Evolutionary conservation across 139 green algal genomes (phyloP).

Genomic region (Micromonas pusilla): DNA sequence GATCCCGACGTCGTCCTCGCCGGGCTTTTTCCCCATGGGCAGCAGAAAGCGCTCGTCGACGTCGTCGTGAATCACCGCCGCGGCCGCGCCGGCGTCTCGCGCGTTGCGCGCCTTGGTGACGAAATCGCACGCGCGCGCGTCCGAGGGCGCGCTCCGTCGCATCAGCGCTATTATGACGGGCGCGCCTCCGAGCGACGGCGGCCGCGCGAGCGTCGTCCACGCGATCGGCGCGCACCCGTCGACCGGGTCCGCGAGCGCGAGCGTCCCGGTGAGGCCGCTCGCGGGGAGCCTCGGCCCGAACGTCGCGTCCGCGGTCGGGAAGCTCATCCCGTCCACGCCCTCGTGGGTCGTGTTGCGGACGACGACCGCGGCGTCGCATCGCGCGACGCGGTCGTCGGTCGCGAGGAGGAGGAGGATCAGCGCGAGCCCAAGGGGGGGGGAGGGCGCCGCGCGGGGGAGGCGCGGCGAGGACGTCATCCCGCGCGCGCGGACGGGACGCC

Average conservation of each 20-base stretch:
- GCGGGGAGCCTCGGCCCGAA: not conserved
- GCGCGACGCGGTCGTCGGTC: no score
- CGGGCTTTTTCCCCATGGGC: not conserved
- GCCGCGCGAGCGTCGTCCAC: not conserved
- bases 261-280: not conserved
- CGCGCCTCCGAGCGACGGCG: no score
- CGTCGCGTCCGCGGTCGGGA: no score
- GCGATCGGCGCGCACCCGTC: not conserved
- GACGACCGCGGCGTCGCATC: no score
- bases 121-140: not conserved
- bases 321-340: no score
- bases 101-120: not conserved
- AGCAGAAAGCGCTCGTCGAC: not conserved
- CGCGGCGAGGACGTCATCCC: no score
- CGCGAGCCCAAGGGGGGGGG: no score
- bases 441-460: no score
- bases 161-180: not conserved
- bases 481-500: no score
- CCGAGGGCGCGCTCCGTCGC: not conserved
- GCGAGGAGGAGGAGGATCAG: no score
- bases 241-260: not conserved
- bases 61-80: not conserved
- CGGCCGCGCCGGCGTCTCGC: no score
- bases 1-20: not conserved
- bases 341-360: no score